Conservation (phyloP, 352 stramenopile species). For the Pilasporangium apinafurcum region DNA sequence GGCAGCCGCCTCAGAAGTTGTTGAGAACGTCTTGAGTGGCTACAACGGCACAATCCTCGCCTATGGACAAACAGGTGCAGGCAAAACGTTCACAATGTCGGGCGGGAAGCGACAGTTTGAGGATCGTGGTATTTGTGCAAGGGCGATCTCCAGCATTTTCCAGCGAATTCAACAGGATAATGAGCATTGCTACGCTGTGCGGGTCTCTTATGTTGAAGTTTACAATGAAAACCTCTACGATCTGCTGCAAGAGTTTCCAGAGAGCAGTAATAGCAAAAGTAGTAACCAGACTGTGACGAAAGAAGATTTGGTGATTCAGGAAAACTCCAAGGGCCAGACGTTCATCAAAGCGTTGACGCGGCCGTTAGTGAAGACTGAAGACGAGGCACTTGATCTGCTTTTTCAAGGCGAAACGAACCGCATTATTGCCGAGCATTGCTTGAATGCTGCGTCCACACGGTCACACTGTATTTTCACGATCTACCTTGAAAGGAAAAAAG, state of each 20-base stretch:
- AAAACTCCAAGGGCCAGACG: constrained; percentile 59
- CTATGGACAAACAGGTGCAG: constrained; percentile 67
- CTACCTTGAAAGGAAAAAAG: constrained; percentile 50
- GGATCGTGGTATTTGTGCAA: constrained; percentile 53
- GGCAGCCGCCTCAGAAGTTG: constrained; percentile 31
- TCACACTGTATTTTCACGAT: constrained; percentile 82
- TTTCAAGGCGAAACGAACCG: constrained; percentile 76
- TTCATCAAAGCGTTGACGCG: constrained; percentile 59
- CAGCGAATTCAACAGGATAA: constrained; percentile 34
- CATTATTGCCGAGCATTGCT: constrained; percentile 71
- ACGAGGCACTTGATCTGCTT: constrained; percentile 70
- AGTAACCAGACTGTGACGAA: constrained; percentile 8
- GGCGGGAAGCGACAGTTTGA: constrained; percentile 50
- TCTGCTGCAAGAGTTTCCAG: constrained; percentile 49
- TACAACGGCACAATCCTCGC: constrained; percentile 78
- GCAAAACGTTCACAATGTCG: constrained; percentile 74
- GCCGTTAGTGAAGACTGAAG: constrained; percentile 48
- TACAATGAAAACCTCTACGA: constrained; percentile 90
- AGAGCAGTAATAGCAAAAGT: constrained; percentile 2
- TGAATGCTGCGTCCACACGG: constrained; percentile 69
- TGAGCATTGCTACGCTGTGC: constrained; percentile 45
- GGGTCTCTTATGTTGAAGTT: constrained; percentile 82
- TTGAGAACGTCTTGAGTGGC: constrained; percentile 52
- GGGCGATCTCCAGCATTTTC: constrained; percentile 52
- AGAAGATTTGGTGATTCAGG: constrained; percentile 45